Conservation (phyloP, 805 yeast genomes). For the Lipomyces sp. region DNA sequence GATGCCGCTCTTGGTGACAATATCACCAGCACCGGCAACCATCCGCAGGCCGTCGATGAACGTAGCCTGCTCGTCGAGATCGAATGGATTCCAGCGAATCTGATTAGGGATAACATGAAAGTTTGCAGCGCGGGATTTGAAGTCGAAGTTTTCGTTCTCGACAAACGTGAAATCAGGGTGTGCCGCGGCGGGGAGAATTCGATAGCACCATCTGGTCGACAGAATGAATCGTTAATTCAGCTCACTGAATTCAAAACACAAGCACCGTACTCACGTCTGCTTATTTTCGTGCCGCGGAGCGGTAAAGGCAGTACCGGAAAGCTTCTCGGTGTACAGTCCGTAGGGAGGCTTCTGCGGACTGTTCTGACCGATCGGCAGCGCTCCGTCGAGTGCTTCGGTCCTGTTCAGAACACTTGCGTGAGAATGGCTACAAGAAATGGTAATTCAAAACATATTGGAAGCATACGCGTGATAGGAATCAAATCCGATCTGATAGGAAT, state of each 20-base stretch:
- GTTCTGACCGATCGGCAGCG: constrained; percentile 33
- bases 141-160: constrained; percentile 5
- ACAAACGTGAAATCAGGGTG: constrained; percentile 25
- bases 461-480: constrained; percentile 30
- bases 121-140: constrained; percentile 10
- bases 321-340: constrained; percentile 34
- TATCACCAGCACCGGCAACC: constrained; percentile 33
- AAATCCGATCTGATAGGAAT: constrained; percentile 30
- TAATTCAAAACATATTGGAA: not conserved
- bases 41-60: constrained; percentile 29
- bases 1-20: constrained; percentile 29
- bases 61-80: constrained; percentile 18
- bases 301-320: constrained; percentile 35
- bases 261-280: constrained; percentile 20
- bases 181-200: constrained; percentile 32
- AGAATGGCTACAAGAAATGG: not conserved
- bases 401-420: not conserved
- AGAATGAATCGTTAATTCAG: too few relatives aligned
- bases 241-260: not conserved
- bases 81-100: constrained; percentile 32
- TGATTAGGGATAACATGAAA: constrained; percentile 32
- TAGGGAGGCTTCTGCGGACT: constrained; percentile 30
- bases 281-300: constrained; percentile 33
- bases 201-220: constrained; percentile 29
- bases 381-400: constrained; percentile 31